phyloP scores from a whole-genome alignment of 1,284 basidiomycete genomes.

The Psilocybe mexicana region DNA sequence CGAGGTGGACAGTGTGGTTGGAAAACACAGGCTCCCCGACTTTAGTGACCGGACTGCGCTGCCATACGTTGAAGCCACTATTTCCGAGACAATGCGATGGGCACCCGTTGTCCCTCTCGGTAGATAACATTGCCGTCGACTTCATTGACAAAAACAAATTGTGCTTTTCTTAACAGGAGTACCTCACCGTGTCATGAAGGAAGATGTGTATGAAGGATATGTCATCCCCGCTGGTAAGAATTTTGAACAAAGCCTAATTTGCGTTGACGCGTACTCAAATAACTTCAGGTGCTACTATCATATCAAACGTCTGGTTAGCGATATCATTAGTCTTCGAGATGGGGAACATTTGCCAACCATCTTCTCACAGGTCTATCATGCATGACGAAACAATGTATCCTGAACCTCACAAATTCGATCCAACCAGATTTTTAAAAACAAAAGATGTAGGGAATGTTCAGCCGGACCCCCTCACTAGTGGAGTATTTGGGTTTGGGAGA shows the following conservation, averaged over 20 bases:
- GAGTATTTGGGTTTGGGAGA: conserved; percentile 40
- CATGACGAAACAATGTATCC: conserved; percentile 39
- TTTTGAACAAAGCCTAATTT: neutral
- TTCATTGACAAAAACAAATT: neutral
- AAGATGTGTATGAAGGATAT: conserved; percentile 36
- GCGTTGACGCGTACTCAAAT: neutral
- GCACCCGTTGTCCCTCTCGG: conserved; percentile 19
- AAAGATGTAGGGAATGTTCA: conserved; percentile 27
- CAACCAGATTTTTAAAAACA: conserved; percentile 36
- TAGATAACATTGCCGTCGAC: neutral
- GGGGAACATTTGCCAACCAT: neutral
- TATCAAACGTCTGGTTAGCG: conserved; percentile 36
- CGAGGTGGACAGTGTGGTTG: conserved; percentile 30
- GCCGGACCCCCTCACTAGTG: conserved; percentile 23
- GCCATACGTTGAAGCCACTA: conserved; percentile 33
- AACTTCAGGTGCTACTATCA: conserved; percentile 20
- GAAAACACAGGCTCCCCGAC: conserved; percentile 38
- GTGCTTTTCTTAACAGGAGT: conserved; percentile 11
- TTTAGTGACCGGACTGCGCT: conserved; percentile 36
- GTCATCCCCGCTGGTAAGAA: conserved; percentile 33
- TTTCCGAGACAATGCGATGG: conserved; percentile 32
- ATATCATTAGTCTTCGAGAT: neutral
- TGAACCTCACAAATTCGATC: conserved; percentile 39
- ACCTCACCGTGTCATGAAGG: conserved; percentile 31
- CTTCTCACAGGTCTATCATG: conserved; percentile 37